Evolutionary conservation across 306 rosid genomes (phyloP).

Genomic region (Comarum palustre): DNA sequence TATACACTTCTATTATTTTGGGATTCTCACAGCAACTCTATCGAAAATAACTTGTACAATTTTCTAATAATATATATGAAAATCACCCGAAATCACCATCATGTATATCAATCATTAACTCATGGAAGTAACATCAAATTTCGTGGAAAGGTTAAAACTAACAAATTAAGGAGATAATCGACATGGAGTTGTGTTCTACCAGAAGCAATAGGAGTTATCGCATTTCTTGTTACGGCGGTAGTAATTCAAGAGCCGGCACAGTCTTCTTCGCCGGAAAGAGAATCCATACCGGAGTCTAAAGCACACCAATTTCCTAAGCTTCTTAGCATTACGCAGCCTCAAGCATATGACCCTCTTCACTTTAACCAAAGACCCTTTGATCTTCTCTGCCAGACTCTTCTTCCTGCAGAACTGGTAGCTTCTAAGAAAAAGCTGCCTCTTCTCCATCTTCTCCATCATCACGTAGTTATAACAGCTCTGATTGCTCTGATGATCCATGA

Average conservation of each 20-base stretch:
- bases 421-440: slow-evolving; percentile 71
- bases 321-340: slow-evolving; percentile 45
- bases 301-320: slow-evolving; percentile 35
- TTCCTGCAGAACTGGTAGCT: slow-evolving; percentile 78
- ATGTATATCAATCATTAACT: neutral
- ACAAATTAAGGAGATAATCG: neutral
- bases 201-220: slow-evolving; percentile 39
- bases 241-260: slow-evolving; percentile 37
- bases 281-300: slow-evolving; percentile 49
- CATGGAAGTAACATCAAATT: slow-evolving; percentile 2
- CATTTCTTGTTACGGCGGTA: slow-evolving; percentile 22
- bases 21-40: slow-evolving; percentile 3
- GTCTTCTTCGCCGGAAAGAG: slow-evolving; percentile 55
- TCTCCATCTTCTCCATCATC: slow-evolving; percentile 81
- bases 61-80: neutral
- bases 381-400: slow-evolving; percentile 45
- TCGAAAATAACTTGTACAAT: neutral
- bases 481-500: slow-evolving; percentile 12
- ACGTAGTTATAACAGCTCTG: slow-evolving; percentile 28
- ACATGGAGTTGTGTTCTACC: slow-evolving; percentile 24
- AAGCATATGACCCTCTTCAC: slow-evolving; percentile 44
- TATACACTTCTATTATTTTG: neutral
- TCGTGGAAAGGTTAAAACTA: neutral
- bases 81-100: slow-evolving; percentile 3
- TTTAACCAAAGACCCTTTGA: slow-evolving; percentile 55